phyloP scores from a whole-genome alignment of 495 filamentous ascomycete species.

The Glutinoglossum americanum region DNA sequence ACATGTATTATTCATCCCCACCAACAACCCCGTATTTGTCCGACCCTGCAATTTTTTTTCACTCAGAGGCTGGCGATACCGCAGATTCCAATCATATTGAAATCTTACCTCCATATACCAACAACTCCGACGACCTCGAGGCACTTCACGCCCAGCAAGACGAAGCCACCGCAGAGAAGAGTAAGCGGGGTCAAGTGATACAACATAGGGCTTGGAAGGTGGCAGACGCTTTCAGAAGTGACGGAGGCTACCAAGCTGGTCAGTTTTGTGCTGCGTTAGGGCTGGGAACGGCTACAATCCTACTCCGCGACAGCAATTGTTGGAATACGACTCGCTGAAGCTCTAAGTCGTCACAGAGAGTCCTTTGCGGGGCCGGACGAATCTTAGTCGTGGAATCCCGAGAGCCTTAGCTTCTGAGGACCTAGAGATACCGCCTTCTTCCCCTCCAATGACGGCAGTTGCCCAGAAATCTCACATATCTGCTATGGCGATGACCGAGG shows the following conservation, averaged over 20 bases:
- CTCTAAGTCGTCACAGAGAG: not conserved
- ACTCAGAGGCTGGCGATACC: not conserved
- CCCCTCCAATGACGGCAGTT: not conserved
- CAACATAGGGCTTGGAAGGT: constrained; percentile 38
- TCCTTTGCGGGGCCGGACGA: not conserved
- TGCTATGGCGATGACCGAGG: not conserved
- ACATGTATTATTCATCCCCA: not conserved
- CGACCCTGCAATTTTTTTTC: constrained; percentile 2
- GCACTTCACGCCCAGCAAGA: constrained; percentile 30
- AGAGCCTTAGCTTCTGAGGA: not conserved
- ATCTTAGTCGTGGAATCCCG: not conserved
- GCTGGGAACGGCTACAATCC: not conserved
- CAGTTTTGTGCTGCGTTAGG: not conserved
- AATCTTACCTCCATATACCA: not conserved
- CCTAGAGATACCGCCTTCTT: not conserved
- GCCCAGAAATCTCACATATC: not conserved
- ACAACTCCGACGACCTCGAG: constrained; percentile 31
- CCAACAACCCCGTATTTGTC: not conserved
- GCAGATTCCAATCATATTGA: not conserved
- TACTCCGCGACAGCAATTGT: not conserved
- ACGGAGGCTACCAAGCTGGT: constrained; percentile 31
- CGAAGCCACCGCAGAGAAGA: constrained; percentile 29
- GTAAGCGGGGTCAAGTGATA: constrained; percentile 30
- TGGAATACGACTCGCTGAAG: not conserved
- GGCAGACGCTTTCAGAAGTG: constrained; percentile 39